Base-by-base conservation (phyloP, 2,329 filamentous ascomycete genomes). In the Colletotrichum tabaci region DNA sequence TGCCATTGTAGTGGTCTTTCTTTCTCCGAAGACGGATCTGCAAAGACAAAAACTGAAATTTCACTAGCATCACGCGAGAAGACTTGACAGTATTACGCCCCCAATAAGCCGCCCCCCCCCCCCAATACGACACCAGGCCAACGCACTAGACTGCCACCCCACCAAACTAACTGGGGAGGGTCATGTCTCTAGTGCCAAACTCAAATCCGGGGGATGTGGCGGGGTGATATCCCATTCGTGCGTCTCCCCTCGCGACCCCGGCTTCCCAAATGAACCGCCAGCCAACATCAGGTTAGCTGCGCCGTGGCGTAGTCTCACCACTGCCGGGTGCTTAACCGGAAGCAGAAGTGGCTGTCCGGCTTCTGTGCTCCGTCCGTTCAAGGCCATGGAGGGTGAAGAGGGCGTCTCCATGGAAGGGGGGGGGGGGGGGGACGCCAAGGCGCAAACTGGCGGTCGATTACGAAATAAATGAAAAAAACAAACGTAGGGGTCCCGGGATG, bases 141-240 rank as follows among this genome's bases (percentile, higher is more conserved):
- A 4, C 26, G 26, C 26, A 26, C 26, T 26, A 26, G 26, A 26
- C 26, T 3, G 26, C 13, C 35, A 35, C 26, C 30, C 35, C 26
- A 23, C 16, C n/a, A 23, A 10, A n/a, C 21, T 56, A 44, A 57
- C 63, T 61, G 26, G 68, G 68, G 58, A 63, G 47, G 12, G 40
- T 18, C 15, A 13, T 62, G 26, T 26, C 26, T 26, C 44, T 58
- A 71, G 57, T 38, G 21, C 26, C 44, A 63, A 67, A 58, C 58
- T 52, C 64, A 58, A 63, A 63, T 42, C 13, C 15, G 49, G 57
- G 21, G 52, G 44, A 35, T 44, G 12, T 12, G 10, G 44, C 64
- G 52, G 64, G 65, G 61, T 30, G 46, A 21, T 10, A 67, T 68
- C 64, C 66, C 38, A 69, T 66, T 69, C 21, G 66, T 40, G 66